Base-by-base conservation (phyloP, 805 yeast species). In the Torulaspora quercuum region DNA sequence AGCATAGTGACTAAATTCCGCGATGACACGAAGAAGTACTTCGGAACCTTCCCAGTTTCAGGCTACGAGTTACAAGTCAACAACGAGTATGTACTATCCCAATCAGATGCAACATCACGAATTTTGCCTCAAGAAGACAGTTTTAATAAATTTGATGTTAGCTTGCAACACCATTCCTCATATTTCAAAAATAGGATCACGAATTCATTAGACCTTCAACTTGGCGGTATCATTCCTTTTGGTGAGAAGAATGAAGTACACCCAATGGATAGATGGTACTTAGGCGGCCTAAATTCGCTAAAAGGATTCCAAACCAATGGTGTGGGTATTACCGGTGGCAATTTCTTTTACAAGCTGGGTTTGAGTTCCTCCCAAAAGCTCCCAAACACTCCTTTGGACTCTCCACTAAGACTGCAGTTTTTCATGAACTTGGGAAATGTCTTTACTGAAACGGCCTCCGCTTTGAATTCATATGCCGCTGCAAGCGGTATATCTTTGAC, bases 251-350 rank as follows among this genome's bases (percentile, higher is more conserved):
- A 56, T n/a, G 46, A 50, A 3, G 62, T 84, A 1, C 88, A 82
- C 50, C 56, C 78, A 23, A 68, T 77, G 39, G 96, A 87, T 56
- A 69, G 79, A 43, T 84, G 86, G 55, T 80, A 76, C 54, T 66
- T 85, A 33, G 88, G 92, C 10, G 94, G 92, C 0, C 61, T 72
- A 16, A 63, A 69, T 33, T 73, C 77, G 5, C 69, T 83, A 34
- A 68, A 75, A 42, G 90, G 89, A 1, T 82, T 80, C 58, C 64
- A 72, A n/a, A 58, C 71, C 34, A 78, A 78, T 56, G 65, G 78
- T 5, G 66, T 80, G 31, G 83, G 86, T 24, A 61, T 69, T 25
- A 47, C 72, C 9, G 90, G 92, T 15, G 89, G 87, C 5, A 65
- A 72, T 13, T 58, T 67, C 3, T 69, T 64, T 46, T 69, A 67